Percentiles rank a stretch among this genome's conserved stretches.
These are phyloP conservation scores for Rhinocladiella similis DNA, from an alignment of 2,329 filamentous ascomycete species.

Conservation along the genomic window DNA sequence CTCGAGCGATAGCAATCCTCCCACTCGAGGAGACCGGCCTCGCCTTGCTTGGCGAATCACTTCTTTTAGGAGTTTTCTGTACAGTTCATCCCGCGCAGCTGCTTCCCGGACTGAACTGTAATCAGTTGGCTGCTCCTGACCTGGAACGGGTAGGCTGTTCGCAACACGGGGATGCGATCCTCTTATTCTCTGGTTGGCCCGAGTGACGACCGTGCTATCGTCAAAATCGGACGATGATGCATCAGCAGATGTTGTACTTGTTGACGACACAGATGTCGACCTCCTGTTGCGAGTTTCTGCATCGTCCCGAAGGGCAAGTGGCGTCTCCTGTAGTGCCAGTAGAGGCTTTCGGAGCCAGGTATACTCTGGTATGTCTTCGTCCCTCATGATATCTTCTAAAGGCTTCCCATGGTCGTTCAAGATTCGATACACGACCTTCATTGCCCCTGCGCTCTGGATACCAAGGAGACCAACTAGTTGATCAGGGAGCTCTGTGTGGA, in stretches of 20 bases:
- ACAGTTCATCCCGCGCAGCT: constrained; percentile 3
- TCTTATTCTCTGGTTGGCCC: constrained; percentile 2
- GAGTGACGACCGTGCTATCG: not conserved
- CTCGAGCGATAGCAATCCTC: constrained; percentile 3
- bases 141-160: not conserved
- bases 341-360: constrained; percentile 15
- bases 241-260: not conserved
- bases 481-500: constrained; percentile 18
- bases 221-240: no score
- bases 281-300: constrained; percentile 2
- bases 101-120: not conserved
- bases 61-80: constrained; percentile 13
- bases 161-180: not conserved
- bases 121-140: not conserved
- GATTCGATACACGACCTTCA: constrained; percentile 20
- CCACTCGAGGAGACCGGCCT: not conserved
- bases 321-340: constrained; percentile 3
- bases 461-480: constrained; percentile 8
- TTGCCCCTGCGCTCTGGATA: constrained; percentile 3
- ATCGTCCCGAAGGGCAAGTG: not conserved
- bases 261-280: not conserved
- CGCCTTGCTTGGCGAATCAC: constrained; percentile 12
- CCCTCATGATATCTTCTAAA: constrained; percentile 13
- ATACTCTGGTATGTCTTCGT: constrained; percentile 16
- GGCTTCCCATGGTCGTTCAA: constrained; percentile 13